Base-by-base conservation (phyloP, 2,329 filamentous ascomycete genomes). In the Cryphonectria japonica region DNA sequence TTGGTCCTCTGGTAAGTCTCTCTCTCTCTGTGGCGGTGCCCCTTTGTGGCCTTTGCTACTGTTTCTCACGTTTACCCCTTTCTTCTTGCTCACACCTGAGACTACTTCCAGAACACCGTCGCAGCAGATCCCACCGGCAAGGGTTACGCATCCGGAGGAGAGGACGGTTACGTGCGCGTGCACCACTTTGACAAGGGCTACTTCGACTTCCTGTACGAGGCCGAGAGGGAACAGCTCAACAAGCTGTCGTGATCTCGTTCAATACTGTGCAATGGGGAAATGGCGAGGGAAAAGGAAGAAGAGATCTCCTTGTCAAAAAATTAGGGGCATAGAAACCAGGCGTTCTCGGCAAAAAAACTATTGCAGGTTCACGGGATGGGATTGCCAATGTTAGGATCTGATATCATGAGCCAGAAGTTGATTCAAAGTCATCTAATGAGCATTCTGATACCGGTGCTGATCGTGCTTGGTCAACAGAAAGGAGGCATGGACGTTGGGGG, bases 121-220 rank as follows among this genome's bases (percentile, higher is more conserved):
- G 95, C 96, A 65, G 93, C 93, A 71, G 93, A 97, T 83, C 96
- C 96, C 41, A 92, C 92, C 72, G 96, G 96, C 78, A 95, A 92
- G 80, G 91, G 93, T 78, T 99, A 99, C 84, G 95, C 94, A 78
- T 95, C 92, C 79, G 96, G 96, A 77, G 95, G 95, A 84, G 96
- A 99, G 86, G 96, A 99, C 83, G 96, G 96, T 79, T 99, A 99
- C 85, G 95, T 99, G 75, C 93, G 96, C 79, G 92, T 98, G 76
- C 96, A 99, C 85, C 94, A 97, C 84, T 99, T 99, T 84, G 96
- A 99, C 85, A 97, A 97, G 88, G 89, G 92, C 74, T 99, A 98
- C 88, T 98, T 96, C 82, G 96, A 99, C 83, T 99, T 99, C 85
- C 89, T 93, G 87, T 99, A 97, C 83, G 96, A 99, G 87, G 96